Conservation (phyloP, 2,329 filamentous ascomycete genomes). For the Diaporthe caulivora region DNA sequence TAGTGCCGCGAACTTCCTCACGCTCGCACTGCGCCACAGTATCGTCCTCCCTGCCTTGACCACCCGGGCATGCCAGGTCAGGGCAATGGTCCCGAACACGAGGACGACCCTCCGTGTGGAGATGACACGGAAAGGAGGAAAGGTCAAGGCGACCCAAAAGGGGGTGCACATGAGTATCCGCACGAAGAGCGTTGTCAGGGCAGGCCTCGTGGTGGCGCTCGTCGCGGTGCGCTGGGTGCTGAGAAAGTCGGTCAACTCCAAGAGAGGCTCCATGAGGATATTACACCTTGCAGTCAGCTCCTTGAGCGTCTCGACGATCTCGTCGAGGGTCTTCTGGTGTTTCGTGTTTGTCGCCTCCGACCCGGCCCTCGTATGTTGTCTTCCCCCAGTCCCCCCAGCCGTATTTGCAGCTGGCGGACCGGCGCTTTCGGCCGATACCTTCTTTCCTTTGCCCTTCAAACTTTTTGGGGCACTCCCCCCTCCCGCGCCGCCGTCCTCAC, state of each 20-base stretch:
- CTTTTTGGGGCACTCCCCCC: slow-evolving; percentile 45
- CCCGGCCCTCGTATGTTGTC: slow-evolving; percentile 56
- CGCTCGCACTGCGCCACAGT: slow-evolving; percentile 86
- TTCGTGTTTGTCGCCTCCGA: slow-evolving; percentile 74
- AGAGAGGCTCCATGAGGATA: slow-evolving; percentile 87
- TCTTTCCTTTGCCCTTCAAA: slow-evolving; percentile 33
- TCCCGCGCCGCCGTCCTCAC: slow-evolving; percentile 57
- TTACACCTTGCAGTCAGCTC: slow-evolving; percentile 93
- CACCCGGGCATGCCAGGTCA: slow-evolving; percentile 93
- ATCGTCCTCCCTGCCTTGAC: slow-evolving; percentile 87
- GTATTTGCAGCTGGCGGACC: slow-evolving; percentile 45
- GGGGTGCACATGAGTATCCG: slow-evolving; percentile 90
- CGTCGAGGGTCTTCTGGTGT: slow-evolving; percentile 94
- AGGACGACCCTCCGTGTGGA: slow-evolving; percentile 88
- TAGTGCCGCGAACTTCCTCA: slow-evolving; percentile 77
- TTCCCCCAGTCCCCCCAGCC: slow-evolving; percentile 34
- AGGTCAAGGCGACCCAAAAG: slow-evolving; percentile 85
- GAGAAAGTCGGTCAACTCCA: slow-evolving; percentile 91
- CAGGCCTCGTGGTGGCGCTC: slow-evolving; percentile 89
- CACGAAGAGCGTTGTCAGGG: slow-evolving; percentile 89
- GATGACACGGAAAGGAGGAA: slow-evolving; percentile 86
- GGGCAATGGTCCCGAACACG: slow-evolving; percentile 84
- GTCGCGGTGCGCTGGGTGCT: slow-evolving; percentile 92
- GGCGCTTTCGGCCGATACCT: slow-evolving; percentile 43
- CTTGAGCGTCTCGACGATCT: slow-evolving; percentile 94